Evolutionary conservation across 306 rosid genomes (phyloP).

Genomic region (Elaeagnus macrophylla): DNA sequence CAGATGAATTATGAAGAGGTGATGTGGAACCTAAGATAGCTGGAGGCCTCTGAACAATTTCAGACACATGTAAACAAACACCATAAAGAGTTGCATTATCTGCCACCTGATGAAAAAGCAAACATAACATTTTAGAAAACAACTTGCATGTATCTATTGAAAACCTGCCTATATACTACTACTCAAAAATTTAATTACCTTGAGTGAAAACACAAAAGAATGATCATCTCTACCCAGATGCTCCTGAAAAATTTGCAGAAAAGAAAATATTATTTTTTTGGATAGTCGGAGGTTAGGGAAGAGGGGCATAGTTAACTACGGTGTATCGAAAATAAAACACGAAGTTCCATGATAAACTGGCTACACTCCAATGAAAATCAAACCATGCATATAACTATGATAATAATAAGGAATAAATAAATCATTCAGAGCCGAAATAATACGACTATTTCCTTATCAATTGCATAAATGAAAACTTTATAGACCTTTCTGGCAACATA

Average conservation of each 20-base stretch:
- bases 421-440: no score
- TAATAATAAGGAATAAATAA: no score
- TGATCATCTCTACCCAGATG: slow-evolving; percentile 85
- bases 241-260: slow-evolving; percentile 44
- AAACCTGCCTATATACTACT: neutral
- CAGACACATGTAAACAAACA: slow-evolving; percentile 85
- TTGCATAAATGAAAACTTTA: no score
- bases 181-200: slow-evolving; percentile 39
- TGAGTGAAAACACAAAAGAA: slow-evolving; percentile 76
- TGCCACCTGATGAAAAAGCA: slow-evolving; percentile 55
- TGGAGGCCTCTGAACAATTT: slow-evolving; percentile 96
- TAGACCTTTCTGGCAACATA: no score
- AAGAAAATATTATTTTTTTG: slow-evolving; percentile 13
- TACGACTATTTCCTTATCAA: no score
- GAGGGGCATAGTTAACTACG: slow-evolving; percentile 11
- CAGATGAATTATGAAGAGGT: slow-evolving; percentile 43
- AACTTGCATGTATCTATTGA: neutral
- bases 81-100: slow-evolving; percentile 84
- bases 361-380: no score
- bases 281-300: slow-evolving; percentile 9
- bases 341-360: neutral
- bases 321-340: slow-evolving; percentile 3
- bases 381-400: no score
- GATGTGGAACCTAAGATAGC: slow-evolving; percentile 57
- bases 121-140: neutral